Evolutionary conservation across 2,329 filamentous ascomycete species (phyloP), one percentile per base, ranked within the genome.

Genomic region (Exophiala xenobiotica): DNA sequence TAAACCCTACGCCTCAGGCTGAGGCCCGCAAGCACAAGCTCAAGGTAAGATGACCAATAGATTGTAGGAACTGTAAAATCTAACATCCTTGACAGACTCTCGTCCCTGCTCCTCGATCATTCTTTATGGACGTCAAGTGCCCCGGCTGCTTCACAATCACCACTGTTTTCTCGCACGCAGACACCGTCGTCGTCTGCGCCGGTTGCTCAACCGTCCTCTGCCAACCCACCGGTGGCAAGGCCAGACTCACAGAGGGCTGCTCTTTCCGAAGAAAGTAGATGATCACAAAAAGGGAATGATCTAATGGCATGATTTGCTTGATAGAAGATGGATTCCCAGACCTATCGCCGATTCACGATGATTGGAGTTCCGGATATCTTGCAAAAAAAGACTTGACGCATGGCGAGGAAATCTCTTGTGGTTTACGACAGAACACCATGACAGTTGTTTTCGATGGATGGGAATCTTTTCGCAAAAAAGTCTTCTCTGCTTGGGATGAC

Each of bases 101-200:
- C 70, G 93, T 99, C 74, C 93, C 93, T 70, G 87, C 84, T 65
- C 93, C 93, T 70, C 90, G 93, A 76, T 97, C 92, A 66, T 99
- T 97, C 88, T 99, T 99, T 89, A 99, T 99, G 93, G 93, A 99
- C 76, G 93, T 99, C 83, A 99, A 99, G 88, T 99, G 93, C 88
- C 93, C 93, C 75, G 93, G 93, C 72, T 99, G 93, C 89, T 99
- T 97, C 87, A 96, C 91, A 78, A 99, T 99, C 85, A 99, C 93
- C 77, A 99, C 93, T 77, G 93, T 99, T 79, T 99, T 97, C 89
- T 97, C 92, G 63, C 93, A 99, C 85, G 93, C 93, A 77, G 93
- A 99, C 85, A 99, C 93, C 75, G 93, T 99, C 76, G 93, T 99
- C 78, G 95, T 97, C 84, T 99, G 93, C 87, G 90, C 90, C 73